phyloP scores from a whole-genome alignment of 768 basidiomycete genomes.

The Mycena epipterygia region DNA sequence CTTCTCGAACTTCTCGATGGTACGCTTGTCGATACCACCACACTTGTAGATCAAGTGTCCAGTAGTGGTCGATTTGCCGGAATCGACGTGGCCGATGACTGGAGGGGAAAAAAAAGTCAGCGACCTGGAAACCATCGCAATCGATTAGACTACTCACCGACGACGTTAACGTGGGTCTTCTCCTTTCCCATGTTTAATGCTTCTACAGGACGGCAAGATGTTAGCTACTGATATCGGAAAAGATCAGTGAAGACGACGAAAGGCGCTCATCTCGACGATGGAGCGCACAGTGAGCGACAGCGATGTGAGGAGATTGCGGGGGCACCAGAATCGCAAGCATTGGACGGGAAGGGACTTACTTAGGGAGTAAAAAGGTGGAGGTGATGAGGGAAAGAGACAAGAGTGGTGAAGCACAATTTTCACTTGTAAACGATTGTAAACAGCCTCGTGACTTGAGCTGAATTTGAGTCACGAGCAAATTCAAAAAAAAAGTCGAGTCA shows the following conservation, averaged over 20 bases:
- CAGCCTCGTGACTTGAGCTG: no score
- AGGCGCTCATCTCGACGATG: neutral
- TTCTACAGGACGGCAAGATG: constrained; percentile 53
- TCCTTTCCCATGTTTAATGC: constrained; percentile 93
- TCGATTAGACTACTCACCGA: constrained; percentile 72
- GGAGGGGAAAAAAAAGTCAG: constrained; percentile 43
- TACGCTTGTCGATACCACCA: constrained; percentile 99
- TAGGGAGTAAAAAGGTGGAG: constrained; percentile 47
- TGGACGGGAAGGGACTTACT: constrained; percentile 48
- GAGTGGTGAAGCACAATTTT: constrained; percentile 52
- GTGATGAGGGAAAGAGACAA: constrained; percentile 62
- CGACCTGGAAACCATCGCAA: constrained; percentile 39
- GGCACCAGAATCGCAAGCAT: neutral
- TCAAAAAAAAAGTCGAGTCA: neutral
- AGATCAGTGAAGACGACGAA: constrained; percentile 40
- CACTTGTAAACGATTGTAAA: no score
- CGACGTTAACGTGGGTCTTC: constrained; percentile 97
- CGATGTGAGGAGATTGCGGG: neutral
- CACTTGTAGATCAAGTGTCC: constrained; percentile 99
- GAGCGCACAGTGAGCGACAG: neutral
- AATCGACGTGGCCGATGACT: constrained; percentile 99
- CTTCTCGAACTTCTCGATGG: constrained; percentile 99
- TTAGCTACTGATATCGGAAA: constrained; percentile 49
- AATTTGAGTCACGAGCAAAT: no score
- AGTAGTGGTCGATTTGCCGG: constrained; percentile 99